Percentiles rank a stretch among this genome's conserved stretches.
Evolutionary conservation across 768 basidiomycete species (phyloP).

Genomic region (Lyophyllum decastes): DNA sequence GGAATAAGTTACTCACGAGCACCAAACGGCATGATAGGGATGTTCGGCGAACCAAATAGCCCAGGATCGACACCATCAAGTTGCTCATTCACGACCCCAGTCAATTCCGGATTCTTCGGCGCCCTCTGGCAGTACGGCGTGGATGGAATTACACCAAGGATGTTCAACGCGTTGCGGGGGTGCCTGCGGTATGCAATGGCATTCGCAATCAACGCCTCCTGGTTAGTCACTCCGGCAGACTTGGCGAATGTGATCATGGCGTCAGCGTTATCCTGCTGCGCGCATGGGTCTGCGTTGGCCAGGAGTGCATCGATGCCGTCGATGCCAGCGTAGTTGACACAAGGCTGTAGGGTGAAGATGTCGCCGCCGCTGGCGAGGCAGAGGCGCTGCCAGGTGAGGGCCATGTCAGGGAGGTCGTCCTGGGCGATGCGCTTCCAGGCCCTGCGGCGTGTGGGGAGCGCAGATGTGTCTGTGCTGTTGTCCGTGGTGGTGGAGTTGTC

Average conservation of each 20-base stretch:
- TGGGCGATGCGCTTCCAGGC: constrained; percentile 25
- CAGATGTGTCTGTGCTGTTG: constrained; percentile 2
- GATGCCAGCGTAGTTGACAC: constrained; percentile 41
- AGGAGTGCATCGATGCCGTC: constrained; percentile 44
- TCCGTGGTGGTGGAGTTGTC: constrained; percentile 13
- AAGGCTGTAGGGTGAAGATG: constrained; percentile 39
- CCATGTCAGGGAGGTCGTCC: constrained; percentile 35
- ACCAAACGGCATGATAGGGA: constrained; percentile 45
- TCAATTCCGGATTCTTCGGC: constrained; percentile 42
- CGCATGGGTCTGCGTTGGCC: constrained; percentile 46
- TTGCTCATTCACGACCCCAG: constrained; percentile 41
- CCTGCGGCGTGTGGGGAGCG: constrained; percentile 14
- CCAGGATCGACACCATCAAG: constrained; percentile 43
- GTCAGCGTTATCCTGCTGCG: constrained; percentile 24
- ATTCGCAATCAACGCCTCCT: constrained; percentile 38
- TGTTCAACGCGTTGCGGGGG: constrained; percentile 42
- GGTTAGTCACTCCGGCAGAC: constrained; percentile 39
- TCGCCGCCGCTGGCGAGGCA: constrained; percentile 44
- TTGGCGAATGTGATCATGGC: constrained; percentile 33
- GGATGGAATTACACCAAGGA: constrained; percentile 43
- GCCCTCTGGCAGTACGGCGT: constrained; percentile 45
- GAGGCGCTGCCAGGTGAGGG: constrained; percentile 44
- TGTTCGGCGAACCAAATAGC: constrained; percentile 41
- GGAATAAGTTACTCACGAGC: constrained; percentile 30
- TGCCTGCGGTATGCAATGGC: constrained; percentile 45